Base-by-base conservation (phyloP, 805 yeast species). In the Ogataea trehaloabstinens region DNA sequence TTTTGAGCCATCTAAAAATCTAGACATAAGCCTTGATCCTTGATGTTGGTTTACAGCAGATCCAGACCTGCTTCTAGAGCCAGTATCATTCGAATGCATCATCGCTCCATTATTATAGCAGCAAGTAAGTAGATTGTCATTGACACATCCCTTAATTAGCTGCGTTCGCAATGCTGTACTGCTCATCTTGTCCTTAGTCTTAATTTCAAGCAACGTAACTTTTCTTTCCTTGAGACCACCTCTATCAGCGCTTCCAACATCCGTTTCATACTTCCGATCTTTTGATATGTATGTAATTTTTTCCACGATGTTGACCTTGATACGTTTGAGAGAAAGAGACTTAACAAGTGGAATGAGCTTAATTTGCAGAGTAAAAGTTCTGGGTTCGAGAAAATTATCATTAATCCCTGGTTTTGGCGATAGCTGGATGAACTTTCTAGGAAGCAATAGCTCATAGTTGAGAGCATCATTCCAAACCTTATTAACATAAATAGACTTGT, bases 401-500 rank as follows among this genome's bases (percentile, higher is more conserved):
- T 40, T 44, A 6, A 42, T 27, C 4, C 51, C 53, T 64, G 63
- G 66, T 35, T 74, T 78, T 10, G 79, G 70, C 3, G 85, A 84
- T 34, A 85, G 61, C 2, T 85, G 69, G 8, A 84, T 76, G 56
- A 71, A 85, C 52, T 85, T 85, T 41, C 72, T 72, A 0, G 90
- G 89, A 42, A 85, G 72, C 0, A 88, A 74, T 12, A 85, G 71
- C 46, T 83, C 83, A 59, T 85, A 85, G 40, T 79, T 78, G 25
- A 85, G 60, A 0, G 87, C 59, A 39, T 83, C 81, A 49, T 79
- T 78, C 93, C 93, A 85, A 1, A 79, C 71, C 45, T 85, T 70
- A 55, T 82, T 83, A 24, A 85, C 87, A 56, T 80, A 84, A 13
- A 85, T 74, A 0, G 95, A 88, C 53, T 83, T 85, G 54, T 84